Conservation (phyloP, 306 rosid species). For the Prunus campanulata region DNA sequence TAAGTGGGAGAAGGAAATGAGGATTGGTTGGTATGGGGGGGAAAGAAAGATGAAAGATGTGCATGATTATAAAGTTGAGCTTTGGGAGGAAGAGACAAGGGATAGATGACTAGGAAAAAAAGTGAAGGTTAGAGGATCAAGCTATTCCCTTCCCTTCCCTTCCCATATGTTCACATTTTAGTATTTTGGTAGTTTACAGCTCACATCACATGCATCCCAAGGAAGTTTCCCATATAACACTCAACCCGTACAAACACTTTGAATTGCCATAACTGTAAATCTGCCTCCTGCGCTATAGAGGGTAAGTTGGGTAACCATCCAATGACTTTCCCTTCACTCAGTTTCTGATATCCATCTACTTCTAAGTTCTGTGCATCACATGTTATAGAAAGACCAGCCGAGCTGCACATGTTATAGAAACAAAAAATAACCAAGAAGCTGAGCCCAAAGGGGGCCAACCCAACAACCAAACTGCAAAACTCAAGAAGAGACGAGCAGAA, state of each 20-base stretch:
- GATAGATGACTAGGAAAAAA: slow-evolving; percentile 45
- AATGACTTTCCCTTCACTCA: neutral
- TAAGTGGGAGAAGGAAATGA: slow-evolving; percentile 6
- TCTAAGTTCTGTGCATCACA: too few species aligned
- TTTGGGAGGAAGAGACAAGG: slow-evolving; percentile 46
- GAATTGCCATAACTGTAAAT: neutral
- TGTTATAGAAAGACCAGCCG: too few species aligned
- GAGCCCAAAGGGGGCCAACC: too few species aligned
- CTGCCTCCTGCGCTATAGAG: neutral
- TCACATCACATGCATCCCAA: slow-evolving; percentile 19
- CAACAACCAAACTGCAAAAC: too few species aligned
- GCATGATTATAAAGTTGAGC: slow-evolving; percentile 27
- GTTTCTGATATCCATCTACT: too few species aligned
- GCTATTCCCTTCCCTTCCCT: slow-evolving; percentile 24
- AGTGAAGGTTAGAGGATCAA: slow-evolving; percentile 35
- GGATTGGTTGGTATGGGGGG: slow-evolving; percentile 12
- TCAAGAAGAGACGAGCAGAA: too few species aligned
- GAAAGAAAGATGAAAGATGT: slow-evolving; percentile 11
- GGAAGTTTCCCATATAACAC: slow-evolving; percentile 19
- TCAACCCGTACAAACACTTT: neutral
- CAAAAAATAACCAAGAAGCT: too few species aligned
- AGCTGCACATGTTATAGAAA: too few species aligned
- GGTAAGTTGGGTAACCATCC: neutral
- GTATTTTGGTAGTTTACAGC: slow-evolving; percentile 5
- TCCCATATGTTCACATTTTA: slow-evolving; percentile 21